phyloP scores from a whole-genome alignment of 768 basidiomycete species.

The Omphalotus guepiniiformis region DNA sequence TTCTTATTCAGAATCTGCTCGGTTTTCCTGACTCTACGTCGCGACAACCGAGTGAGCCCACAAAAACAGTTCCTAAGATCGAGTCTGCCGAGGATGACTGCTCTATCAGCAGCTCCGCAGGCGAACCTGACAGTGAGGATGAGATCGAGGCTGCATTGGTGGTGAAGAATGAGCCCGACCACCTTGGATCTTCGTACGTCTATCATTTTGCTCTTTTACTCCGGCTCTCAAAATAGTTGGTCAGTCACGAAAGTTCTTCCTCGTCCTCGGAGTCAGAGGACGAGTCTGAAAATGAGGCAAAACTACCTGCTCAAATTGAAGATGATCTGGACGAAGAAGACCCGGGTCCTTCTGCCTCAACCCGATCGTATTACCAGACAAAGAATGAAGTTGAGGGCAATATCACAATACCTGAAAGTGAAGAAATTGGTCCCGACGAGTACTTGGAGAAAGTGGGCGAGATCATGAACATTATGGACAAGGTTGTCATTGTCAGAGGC shows the following conservation, averaged over 20 bases:
- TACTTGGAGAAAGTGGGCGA: slow-evolving; percentile 73
- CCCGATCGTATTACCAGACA: slow-evolving; percentile 50
- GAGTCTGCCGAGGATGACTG: slow-evolving; percentile 33
- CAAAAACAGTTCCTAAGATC: slow-evolving; percentile 1
- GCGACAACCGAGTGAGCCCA: neutral
- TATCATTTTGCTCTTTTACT: neutral
- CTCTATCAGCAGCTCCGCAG: slow-evolving; percentile 49
- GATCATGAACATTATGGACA: slow-evolving; percentile 69
- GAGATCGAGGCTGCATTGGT: slow-evolving; percentile 69
- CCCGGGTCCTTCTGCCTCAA: slow-evolving; percentile 29
- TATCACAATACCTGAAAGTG: slow-evolving; percentile 57
- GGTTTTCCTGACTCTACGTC: slow-evolving; percentile 28
- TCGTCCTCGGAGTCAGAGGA: slow-evolving; percentile 38
- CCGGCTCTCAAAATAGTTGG: neutral
- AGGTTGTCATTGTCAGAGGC: slow-evolving; percentile 72
- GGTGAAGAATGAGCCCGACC: slow-evolving; percentile 24
- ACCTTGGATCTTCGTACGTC: slow-evolving; percentile 9
- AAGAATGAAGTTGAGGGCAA: slow-evolving; percentile 70
- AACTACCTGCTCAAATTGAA: slow-evolving; percentile 17
- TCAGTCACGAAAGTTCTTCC: slow-evolving; percentile 24
- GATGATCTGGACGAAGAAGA: slow-evolving; percentile 60
- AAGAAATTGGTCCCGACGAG: slow-evolving; percentile 61
- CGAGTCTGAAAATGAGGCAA: slow-evolving; percentile 28
- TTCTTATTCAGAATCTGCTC: slow-evolving; percentile 67
- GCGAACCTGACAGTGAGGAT: slow-evolving; percentile 58